Evolutionary conservation across 176 grass and related monocot species (phyloP), one percentile per base, ranked within the genome.

Genomic region (Avena atlantica): DNA sequence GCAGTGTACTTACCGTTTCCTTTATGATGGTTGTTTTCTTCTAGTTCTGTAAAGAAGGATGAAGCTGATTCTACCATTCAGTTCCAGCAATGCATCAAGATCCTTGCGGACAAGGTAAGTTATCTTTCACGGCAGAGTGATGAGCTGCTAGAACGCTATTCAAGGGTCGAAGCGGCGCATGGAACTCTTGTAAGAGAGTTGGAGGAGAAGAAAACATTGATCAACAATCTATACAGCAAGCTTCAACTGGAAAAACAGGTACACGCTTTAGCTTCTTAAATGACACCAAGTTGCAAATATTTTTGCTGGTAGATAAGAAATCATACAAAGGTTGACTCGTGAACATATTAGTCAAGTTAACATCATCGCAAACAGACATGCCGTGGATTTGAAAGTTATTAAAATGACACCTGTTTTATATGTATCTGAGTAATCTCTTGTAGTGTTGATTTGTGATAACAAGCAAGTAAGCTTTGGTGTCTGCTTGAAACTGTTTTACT

Each of bases 211-310:
- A 91, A 92, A 80, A 92, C 96, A 69, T 59, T 79, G 34, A 85
- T 84, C 75, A 88, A 77, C 56, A 94, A 71, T 72, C 89, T 99
- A 64, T 96, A 93, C 51, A 86, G 59, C 77, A 96, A 99, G 89
- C 85, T 91, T 90, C 97, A 94, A 82, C 70, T 90, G 24, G 96
- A 98, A 65, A 95, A 98, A 86, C 93, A 98, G 96, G 96, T 98
- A 64, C 9, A 83, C 45, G 40, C 70, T 75, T 27, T 79, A 84
- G 71, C 58, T 51, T 91, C 17, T 88, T 24, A 15, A 81, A 23
- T 55, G 53, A 77, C 69, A 65, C 4, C 4, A 74, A 70, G 19
- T 31, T 79, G 13, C 58, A 53, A 55, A 36, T 31, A n/a, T n/a
- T 69, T 81, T 67, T 1, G 10, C 17, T 57, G 49, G 31, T 82